A percentile compares a stretch with the other conserved stretches of the same genome.
Conservation (phyloP, 2,329 filamentous ascomycete genomes). For the Davidsoniella eucalypti region DNA sequence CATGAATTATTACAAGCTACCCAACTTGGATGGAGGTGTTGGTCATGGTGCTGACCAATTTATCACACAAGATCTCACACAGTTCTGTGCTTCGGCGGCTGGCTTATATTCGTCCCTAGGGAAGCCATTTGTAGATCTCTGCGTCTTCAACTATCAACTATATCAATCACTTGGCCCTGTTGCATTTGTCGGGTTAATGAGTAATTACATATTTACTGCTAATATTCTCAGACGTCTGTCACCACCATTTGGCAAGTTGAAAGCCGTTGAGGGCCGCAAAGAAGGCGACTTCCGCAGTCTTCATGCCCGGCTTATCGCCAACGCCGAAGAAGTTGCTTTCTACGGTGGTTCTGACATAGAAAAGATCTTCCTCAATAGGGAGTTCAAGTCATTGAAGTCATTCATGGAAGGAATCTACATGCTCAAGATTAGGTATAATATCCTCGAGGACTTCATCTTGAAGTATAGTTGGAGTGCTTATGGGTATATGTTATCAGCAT, state of each 20-base stretch:
- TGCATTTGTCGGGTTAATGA: constrained; percentile 68
- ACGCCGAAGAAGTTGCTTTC: constrained; percentile 94
- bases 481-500: constrained; percentile 80
- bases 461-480: constrained; percentile 99
- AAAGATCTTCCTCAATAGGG: constrained; percentile 76
- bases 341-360: constrained; percentile 94
- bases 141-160: constrained; percentile 96
- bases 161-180: constrained; percentile 81
- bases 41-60: constrained; percentile 89
- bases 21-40: constrained; percentile 82
- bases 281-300: constrained; percentile 90
- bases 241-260: constrained; percentile 90
- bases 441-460: constrained; percentile 92
- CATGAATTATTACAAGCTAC: constrained; percentile 89
- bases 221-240: constrained; percentile 77
- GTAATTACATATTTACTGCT: constrained; percentile 89
- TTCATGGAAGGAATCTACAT: constrained; percentile 99
- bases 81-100: constrained; percentile 86
- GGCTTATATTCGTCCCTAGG: constrained; percentile 89
- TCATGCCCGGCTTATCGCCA: constrained; percentile 83
- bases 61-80: constrained; percentile 89
- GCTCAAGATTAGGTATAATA: constrained; percentile 95
- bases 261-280: constrained; percentile 85
- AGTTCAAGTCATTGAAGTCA: constrained; percentile 79
- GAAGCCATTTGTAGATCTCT: constrained; percentile 94